Evolutionary conservation across 2,329 filamentous ascomycete genomes (phyloP).

Genomic region (Fusarium humuli): DNA sequence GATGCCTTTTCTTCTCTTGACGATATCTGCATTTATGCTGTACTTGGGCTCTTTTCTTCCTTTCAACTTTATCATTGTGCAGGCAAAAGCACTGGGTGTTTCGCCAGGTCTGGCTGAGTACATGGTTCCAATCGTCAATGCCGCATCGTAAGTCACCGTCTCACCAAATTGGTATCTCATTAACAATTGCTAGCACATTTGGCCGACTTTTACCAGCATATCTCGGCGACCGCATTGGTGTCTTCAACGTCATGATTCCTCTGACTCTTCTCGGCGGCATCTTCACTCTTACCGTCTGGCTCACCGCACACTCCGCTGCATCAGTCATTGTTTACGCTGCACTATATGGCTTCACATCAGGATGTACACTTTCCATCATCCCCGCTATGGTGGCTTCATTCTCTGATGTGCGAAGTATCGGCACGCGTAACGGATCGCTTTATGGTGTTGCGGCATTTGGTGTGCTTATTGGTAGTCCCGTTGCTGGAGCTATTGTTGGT

Average conservation of each 20-base stretch:
- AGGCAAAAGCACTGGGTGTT: slow-evolving; percentile 49
- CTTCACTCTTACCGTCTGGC: slow-evolving; percentile 51
- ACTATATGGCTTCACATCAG: slow-evolving; percentile 53
- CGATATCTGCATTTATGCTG: slow-evolving; percentile 49
- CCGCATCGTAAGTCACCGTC: slow-evolving; percentile 36
- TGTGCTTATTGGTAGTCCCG: slow-evolving; percentile 37
- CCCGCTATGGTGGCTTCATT: slow-evolving; percentile 59
- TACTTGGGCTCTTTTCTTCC: slow-evolving; percentile 52
- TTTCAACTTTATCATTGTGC: slow-evolving; percentile 53
- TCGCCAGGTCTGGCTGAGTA: slow-evolving; percentile 49
- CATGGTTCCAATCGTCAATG: slow-evolving; percentile 54
- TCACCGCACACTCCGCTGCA: slow-evolving; percentile 46
- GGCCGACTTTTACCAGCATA: slow-evolving; percentile 51
- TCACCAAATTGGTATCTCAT: not conserved
- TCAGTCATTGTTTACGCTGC: slow-evolving; percentile 48
- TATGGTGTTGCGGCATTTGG: slow-evolving; percentile 31
- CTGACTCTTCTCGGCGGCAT: slow-evolving; percentile 53
- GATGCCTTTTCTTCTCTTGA: slow-evolving; percentile 3
- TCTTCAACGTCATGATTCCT: slow-evolving; percentile 58
- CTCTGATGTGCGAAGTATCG: slow-evolving; percentile 65
- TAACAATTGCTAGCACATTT: slow-evolving; percentile 43
- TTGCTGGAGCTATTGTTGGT: slow-evolving; percentile 36
- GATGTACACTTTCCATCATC: slow-evolving; percentile 49
- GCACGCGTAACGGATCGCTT: slow-evolving; percentile 61
- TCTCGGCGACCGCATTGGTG: slow-evolving; percentile 52